Evolutionary conservation across 768 basidiomycete genomes (phyloP).

Genomic region (Lentinula guzmanii): DNA sequence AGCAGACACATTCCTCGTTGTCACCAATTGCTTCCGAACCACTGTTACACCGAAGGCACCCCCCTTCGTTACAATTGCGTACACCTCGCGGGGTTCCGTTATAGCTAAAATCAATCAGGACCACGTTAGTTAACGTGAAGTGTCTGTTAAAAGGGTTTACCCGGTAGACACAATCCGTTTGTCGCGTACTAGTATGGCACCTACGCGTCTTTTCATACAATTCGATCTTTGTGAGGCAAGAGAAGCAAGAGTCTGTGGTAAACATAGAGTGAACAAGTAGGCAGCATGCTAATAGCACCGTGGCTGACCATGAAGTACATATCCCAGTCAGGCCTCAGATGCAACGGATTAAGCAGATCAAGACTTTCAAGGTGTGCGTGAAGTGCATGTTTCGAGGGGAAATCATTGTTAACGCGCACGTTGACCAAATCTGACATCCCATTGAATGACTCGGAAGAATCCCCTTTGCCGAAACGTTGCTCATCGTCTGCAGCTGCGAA

Average conservation of each 20-base stretch:
- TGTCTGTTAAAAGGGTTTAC: conserved; percentile 28
- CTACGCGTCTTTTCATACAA: conserved; percentile 96
- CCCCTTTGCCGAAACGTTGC: conserved; percentile 48
- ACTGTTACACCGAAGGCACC: conserved; percentile 77
- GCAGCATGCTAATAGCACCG: background rate
- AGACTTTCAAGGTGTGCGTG: conserved; percentile 59
- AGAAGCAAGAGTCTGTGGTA: conserved; percentile 71
- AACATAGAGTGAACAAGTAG: background rate
- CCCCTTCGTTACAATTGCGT: conserved; percentile 87
- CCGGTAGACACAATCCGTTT: conserved; percentile 77
- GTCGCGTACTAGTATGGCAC: conserved; percentile 86
- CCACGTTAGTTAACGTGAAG: background rate
- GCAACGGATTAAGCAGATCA: conserved; percentile 64
- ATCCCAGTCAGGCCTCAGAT: conserved; percentile 89
- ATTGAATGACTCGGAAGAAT: conserved; percentile 20
- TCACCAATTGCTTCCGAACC: conserved; percentile 35
- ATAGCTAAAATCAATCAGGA: conserved; percentile 46
- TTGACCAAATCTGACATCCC: conserved; percentile 45
- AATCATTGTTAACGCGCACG: conserved; percentile 62
- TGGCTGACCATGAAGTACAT: conserved; percentile 88
- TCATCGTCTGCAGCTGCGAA: conserved; percentile 75
- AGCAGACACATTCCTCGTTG: conserved; percentile 79
- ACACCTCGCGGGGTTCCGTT: conserved; percentile 94
- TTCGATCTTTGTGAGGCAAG: conserved; percentile 88
- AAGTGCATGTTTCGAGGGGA: conserved; percentile 45